Percentiles rank a stretch among this genome's conserved stretches.
These are phyloP conservation scores for Dictyostelium brefeldianum DNA, from an alignment of 78 protist genomes.

Conservation along the genomic window DNA sequence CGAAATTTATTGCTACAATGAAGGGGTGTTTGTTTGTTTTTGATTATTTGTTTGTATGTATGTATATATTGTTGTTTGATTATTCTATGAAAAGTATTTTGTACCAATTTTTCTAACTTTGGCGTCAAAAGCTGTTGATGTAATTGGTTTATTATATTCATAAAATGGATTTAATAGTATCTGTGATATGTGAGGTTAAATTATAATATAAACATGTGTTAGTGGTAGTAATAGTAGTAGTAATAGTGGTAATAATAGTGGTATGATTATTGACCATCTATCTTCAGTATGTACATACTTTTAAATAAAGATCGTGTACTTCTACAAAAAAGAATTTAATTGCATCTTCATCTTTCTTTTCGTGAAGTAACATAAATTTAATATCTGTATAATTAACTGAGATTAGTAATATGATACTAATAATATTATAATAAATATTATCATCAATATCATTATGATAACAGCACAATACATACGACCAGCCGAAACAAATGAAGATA, in stretches of 20 bases:
- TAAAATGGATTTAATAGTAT: slow-evolving; percentile 73
- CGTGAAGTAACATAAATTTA: slow-evolving; percentile 78
- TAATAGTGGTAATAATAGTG: no score
- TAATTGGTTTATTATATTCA: slow-evolving; percentile 78
- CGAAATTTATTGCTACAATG: no score
- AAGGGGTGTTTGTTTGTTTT: no score
- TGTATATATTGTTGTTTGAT: no score
- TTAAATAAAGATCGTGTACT: slow-evolving; percentile 71
- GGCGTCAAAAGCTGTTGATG: slow-evolving; percentile 76
- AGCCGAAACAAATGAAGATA: slow-evolving; percentile 70
- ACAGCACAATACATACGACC: slow-evolving; percentile 46
- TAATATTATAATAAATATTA: background rate
- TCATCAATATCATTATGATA: background rate
- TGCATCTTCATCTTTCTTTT: slow-evolving; percentile 83
- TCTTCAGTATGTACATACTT: slow-evolving; percentile 9
- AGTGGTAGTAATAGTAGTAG: no score
- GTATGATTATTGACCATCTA: background rate
- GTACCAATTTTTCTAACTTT: slow-evolving; percentile 67
- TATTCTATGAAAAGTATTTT: slow-evolving; percentile 30
- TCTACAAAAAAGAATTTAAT: slow-evolving; percentile 76
- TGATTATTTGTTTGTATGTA: no score
- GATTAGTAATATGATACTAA: background rate
- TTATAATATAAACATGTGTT: background rate
- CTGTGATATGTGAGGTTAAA: background rate
- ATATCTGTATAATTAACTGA: slow-evolving; percentile 23